Conservation (phyloP, 2,329 filamentous ascomycete species). For the Cladosporium sp. region DNA sequence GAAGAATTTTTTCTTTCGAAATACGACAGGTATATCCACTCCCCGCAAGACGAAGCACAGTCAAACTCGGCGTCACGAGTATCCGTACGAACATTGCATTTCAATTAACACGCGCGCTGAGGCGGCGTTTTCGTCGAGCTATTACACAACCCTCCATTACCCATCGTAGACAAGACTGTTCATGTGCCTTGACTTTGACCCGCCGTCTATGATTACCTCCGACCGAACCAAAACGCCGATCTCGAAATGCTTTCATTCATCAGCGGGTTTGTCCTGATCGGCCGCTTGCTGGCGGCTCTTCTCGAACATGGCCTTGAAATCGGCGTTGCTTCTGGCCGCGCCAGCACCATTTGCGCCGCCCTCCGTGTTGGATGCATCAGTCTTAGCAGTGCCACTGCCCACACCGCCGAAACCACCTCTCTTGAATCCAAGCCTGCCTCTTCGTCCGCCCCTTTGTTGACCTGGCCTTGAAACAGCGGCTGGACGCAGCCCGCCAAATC, state of each 20-base stretch:
- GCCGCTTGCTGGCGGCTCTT: constrained; percentile 26
- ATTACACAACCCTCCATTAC: background rate
- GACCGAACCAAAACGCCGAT: background rate
- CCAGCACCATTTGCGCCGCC: constrained; percentile 31
- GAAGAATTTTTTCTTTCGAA: too few relatives aligned
- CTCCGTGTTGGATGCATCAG: constrained; percentile 17
- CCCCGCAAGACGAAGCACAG: too few relatives aligned
- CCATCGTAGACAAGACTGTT: background rate
- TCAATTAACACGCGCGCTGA: background rate
- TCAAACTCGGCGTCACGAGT: too few relatives aligned
- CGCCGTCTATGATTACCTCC: background rate
- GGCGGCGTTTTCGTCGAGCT: background rate
- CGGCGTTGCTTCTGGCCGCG: constrained; percentile 56
- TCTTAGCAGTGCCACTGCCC: constrained; percentile 17
- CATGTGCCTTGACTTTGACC: background rate
- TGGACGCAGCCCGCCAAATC: constrained; percentile 27
- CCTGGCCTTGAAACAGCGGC: constrained; percentile 45
- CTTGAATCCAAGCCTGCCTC: constrained; percentile 53
- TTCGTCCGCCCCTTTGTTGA: constrained; percentile 47
- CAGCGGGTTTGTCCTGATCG: background rate
- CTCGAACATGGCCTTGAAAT: constrained; percentile 58
- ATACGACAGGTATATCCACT: too few relatives aligned
- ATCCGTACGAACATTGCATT: background rate
- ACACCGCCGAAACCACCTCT: constrained; percentile 38
- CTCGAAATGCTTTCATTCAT: background rate